Percentiles rank a stretch among this genome's conserved stretches.
Evolutionary conservation across 1,284 basidiomycete genomes (phyloP).

Genomic region (Marasmius sp.): DNA sequence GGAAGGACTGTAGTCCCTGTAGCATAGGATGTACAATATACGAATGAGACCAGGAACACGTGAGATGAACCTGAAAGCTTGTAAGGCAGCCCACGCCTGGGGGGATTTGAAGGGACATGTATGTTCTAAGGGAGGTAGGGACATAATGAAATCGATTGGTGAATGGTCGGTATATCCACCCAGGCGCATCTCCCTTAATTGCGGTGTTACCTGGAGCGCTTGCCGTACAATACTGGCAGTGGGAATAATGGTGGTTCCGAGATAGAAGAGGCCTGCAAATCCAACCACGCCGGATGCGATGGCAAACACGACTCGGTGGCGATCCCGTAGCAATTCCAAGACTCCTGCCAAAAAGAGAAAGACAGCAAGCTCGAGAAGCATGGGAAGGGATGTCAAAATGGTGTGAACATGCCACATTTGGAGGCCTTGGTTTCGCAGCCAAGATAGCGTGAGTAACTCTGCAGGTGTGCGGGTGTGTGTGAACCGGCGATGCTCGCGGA

Average conservation of each 20-base stretch:
- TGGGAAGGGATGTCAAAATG: background rate
- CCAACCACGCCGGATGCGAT: background rate
- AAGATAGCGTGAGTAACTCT: background rate
- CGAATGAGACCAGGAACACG: background rate
- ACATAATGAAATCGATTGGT: background rate
- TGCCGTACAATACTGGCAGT: background rate
- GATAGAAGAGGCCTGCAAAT: background rate
- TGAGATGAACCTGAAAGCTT: background rate
- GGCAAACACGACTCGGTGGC: background rate
- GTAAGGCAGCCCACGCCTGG: background rate
- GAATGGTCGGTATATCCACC: background rate
- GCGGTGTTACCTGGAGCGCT: background rate
- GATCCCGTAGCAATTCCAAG: constrained; percentile 2
- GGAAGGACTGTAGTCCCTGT: background rate
- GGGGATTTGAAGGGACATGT: background rate
- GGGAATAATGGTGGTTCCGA: background rate
- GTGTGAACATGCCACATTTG: background rate
- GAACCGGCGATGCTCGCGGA: constrained; percentile 6
- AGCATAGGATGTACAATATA: background rate
- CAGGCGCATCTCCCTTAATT: background rate
- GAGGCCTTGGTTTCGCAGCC: background rate
- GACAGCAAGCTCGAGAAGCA: constrained; percentile 1
- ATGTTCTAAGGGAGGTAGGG: background rate
- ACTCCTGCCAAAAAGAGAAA: constrained; percentile 5
- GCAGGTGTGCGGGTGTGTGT: background rate